These are phyloP conservation scores for Puya raimondii DNA, from an alignment of 176 grass and related monocot genomes.

Conservation along the genomic window DNA sequence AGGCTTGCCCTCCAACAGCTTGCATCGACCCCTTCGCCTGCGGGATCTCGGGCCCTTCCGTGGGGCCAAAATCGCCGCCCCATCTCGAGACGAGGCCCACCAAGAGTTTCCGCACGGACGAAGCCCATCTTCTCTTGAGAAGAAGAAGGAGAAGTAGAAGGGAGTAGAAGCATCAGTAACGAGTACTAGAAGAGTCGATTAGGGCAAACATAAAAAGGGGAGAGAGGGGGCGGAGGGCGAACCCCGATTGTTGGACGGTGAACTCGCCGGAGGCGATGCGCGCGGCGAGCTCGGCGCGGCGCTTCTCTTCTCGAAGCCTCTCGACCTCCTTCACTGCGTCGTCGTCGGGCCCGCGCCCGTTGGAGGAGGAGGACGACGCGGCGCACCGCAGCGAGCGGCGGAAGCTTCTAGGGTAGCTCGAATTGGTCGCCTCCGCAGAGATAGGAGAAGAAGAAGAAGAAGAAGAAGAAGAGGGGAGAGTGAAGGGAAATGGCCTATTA, in stretches of 20 bases:
- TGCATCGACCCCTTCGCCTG: slow-evolving; percentile 52
- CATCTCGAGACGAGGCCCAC: slow-evolving; percentile 44
- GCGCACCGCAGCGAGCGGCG: slow-evolving; percentile 36
- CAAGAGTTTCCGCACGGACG: slow-evolving; percentile 34
- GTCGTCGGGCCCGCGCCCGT: slow-evolving; percentile 10
- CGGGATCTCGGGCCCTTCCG: slow-evolving; percentile 45
- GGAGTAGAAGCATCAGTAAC: background rate
- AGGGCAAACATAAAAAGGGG: background rate
- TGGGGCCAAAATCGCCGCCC: slow-evolving; percentile 10
- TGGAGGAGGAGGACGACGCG: slow-evolving; percentile 18
- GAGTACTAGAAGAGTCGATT: background rate
- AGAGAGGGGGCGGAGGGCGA: background rate
- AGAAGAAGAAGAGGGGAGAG: background rate
- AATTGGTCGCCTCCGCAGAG: background rate
- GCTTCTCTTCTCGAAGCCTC: slow-evolving; percentile 43
- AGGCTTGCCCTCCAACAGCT: slow-evolving; percentile 51
- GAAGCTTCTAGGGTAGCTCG: background rate
- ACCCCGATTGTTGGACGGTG: slow-evolving; percentile 62
- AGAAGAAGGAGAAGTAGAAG: background rate
- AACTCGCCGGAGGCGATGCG: slow-evolving; percentile 93
- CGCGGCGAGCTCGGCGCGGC: slow-evolving; percentile 54
- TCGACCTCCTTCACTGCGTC: slow-evolving; percentile 24
- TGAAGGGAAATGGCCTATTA: background rate
- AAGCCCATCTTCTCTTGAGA: slow-evolving; percentile 45
- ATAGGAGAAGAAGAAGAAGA: background rate